These are phyloP conservation scores for Raffaelea albimanens DNA, from an alignment of 2,329 filamentous ascomycete species.

Conservation along the genomic window DNA sequence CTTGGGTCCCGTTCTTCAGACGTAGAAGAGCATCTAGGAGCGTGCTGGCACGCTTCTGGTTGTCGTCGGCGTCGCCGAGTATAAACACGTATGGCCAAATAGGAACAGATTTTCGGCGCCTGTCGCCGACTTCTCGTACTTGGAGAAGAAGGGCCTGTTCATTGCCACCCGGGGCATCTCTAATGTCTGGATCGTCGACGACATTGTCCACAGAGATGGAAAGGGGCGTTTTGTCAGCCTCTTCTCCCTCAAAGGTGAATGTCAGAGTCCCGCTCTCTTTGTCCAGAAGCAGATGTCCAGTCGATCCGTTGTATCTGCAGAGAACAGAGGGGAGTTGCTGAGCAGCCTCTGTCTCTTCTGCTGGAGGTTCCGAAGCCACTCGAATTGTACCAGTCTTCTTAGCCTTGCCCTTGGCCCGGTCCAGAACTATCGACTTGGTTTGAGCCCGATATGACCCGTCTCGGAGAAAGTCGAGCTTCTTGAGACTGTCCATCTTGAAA, in stretches of 20 bases:
- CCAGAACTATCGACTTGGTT: too few relatives aligned
- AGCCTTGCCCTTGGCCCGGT: too few relatives aligned
- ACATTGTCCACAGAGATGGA: conserved; percentile 14
- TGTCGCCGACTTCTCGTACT: conserved; percentile 4
- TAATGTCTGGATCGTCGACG: conserved; percentile 12
- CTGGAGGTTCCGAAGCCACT: too few relatives aligned
- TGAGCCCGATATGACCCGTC: too few relatives aligned
- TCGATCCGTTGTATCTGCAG: conserved; percentile 10
- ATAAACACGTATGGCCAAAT: conserved; percentile 15
- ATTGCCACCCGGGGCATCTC: conserved; percentile 13
- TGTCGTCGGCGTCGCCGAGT: conserved; percentile 11
- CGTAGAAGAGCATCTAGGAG: conserved; percentile 9
- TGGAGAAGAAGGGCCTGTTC: conserved; percentile 16
- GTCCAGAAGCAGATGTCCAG: conserved; percentile 15
- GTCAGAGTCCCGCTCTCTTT: conserved; percentile 5
- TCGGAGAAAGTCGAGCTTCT: too few relatives aligned
- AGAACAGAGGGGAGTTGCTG: neutral
- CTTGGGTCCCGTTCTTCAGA: neutral
- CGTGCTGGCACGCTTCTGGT: conserved; percentile 4
- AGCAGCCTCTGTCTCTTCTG: too few relatives aligned
- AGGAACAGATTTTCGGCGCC: neutral
- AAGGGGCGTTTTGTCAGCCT: conserved; percentile 14
- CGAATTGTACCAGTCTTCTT: too few relatives aligned
- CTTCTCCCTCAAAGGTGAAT: conserved; percentile 12
- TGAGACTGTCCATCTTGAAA: too few relatives aligned